Base-by-base conservation (phyloP, 805 yeast species). In the Candida pseudoglaebosa region DNA sequence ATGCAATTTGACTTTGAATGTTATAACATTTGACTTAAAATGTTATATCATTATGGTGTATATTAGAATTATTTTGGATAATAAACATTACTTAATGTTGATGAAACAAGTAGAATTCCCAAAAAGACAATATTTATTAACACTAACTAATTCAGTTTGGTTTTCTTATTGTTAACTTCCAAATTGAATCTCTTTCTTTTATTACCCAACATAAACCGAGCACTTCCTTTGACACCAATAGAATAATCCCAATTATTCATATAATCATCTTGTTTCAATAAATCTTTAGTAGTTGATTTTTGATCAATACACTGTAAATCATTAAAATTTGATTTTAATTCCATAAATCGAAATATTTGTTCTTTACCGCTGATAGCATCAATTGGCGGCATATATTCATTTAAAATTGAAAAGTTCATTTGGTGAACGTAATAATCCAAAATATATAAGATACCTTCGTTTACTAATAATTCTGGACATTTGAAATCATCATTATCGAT, bases 381-480 rank as follows among this genome's bases (percentile, higher is more conserved):
- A 4, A 61, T 44, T 15, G 62, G 33, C 1, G 73, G 73, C 48
- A 68, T 49, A 47, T 67, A 62, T 30, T 64, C 66, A 30, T 71
- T 71, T 36, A 82, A 59, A 26, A 71, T 67, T 32, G 82, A 71
- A 35, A 63, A 61, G 43, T 73, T 74, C 56, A 71, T 73, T 46
- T 73, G 71, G 51, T 80, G 78, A 39, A 80, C 73, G 50, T 79
- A 83, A 47, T 75, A 74, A 46, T 80, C 81, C 34, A 82, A 60
- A 5, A 82, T 60, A 42, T 78, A 82, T 26, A 75, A 62, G 29
- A 80, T 67, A 1, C 79, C 79, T 45, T 78, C 73, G 39, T 69
- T 69, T 12, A 69, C 73, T 43, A 69, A 55, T 7, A 61, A 43
- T 42, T 68, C 73, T 2, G 73, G 71, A 42, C 71, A 65, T 30